phyloP scores from a whole-genome alignment of 2,329 filamentous ascomycete genomes.

The Ceratocystis destructans region DNA sequence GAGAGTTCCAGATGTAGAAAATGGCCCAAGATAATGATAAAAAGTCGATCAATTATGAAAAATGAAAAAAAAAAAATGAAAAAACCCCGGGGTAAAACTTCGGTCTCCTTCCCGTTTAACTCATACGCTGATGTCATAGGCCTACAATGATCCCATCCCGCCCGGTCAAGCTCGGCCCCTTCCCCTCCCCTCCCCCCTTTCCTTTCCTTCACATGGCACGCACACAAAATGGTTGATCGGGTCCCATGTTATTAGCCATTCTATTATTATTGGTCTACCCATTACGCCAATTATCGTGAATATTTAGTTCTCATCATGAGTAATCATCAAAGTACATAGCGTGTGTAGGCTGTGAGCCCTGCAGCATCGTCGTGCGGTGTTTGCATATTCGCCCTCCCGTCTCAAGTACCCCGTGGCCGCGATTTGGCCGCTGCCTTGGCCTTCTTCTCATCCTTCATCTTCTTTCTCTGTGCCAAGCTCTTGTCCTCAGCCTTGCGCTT shows the following conservation, averaged over 20 bases:
- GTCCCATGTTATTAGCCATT: too few relatives aligned
- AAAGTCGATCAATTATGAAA: not conserved
- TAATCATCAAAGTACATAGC: not conserved
- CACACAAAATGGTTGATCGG: too few relatives aligned
- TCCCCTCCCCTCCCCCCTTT: too few relatives aligned
- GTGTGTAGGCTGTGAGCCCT: not conserved
- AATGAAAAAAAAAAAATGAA: not conserved
- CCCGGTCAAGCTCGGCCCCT: not conserved
- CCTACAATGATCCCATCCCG: not conserved
- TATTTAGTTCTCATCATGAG: not conserved
- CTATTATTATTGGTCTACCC: too few relatives aligned
- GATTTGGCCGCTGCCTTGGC: conserved; percentile 84
- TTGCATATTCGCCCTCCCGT: not conserved
- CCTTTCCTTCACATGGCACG: not conserved
- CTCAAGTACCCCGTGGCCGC: conserved; percentile 58
- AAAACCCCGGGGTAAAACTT: not conserved
- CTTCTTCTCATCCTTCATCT: conserved; percentile 85
- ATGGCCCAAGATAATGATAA: not conserved
- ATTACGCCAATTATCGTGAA: too few relatives aligned
- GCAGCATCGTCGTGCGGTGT: not conserved
- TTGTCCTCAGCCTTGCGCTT: conserved; percentile 94
- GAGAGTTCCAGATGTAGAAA: too few relatives aligned
- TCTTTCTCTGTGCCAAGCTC: conserved; percentile 86
- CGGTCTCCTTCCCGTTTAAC: too few relatives aligned
- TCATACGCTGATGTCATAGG: not conserved